Evolutionary conservation across 2,329 filamentous ascomycete species (phyloP), one percentile per base, ranked within the genome.

Genomic region (Dactylellina cionopaga): DNA sequence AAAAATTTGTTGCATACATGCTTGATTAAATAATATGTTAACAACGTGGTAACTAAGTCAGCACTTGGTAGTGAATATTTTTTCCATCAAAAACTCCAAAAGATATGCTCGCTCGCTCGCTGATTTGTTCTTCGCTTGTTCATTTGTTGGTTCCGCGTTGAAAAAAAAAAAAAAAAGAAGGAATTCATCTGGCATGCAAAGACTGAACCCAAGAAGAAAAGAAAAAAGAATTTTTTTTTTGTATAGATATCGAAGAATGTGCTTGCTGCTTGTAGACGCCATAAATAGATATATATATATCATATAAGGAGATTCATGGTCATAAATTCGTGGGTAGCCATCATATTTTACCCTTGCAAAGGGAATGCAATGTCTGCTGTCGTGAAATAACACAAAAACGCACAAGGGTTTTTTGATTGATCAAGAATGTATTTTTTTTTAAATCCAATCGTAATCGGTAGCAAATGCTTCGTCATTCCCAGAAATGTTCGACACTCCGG

Each of bases 371-470:
- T n/a, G 22, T 4, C n/a, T 52, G 37, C 43, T 47, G 55, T 60
- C 43, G 55, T 60, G 11, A 35, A 17, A 25, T 55, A 4, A 35
- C 49, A 54, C 22, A 15, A 31, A n/a, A n/a, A n/a, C n/a, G n/a
- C n/a, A n/a, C 35, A 41, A 41, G 35, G 13, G 35, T 41, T 11
- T 17, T 41, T 11, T 41, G 13, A 17, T 5, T n/a, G 3, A 7
- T 6, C 31, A 35, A n/a, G 31, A 7, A 35, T 35, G 31, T n/a
- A n/a, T n/a, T n/a, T n/a, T n/a, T n/a, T n/a, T n/a, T n/a, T n/a
- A n/a, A 39, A 65, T 15, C 68, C 68, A 72, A 44, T 72, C 68
- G 24, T 59, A 72, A 29, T 72, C 68, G 19, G 25, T 54, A 6
- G 52, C 59, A 43, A n/a, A n/a, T n/a, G n/a, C n/a, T 11, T 71